Conservation (phyloP, 495 filamentous ascomycete genomes). For the Terfezia boudieri region DNA sequence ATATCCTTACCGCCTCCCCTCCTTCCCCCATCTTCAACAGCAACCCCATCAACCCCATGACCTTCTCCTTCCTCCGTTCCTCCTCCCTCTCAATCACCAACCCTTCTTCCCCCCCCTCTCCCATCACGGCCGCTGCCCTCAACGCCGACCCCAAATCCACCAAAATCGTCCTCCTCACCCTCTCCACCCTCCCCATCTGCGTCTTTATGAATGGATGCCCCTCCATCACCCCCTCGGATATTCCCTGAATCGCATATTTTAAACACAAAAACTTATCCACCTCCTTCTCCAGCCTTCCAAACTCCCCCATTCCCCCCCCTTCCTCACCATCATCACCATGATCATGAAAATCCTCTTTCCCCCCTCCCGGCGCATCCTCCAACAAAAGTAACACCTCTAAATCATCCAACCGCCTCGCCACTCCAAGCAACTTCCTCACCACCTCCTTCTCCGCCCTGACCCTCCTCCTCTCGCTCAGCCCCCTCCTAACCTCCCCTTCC, state of each 20-base stretch:
- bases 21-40: constrained; percentile 54
- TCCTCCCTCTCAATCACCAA: not conserved
- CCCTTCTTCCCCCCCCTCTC: constrained; percentile 19
- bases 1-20: not conserved
- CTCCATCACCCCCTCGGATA: constrained; percentile 25
- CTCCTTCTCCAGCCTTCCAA: constrained; percentile 22
- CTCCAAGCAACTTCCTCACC: constrained; percentile 45
- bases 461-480: constrained; percentile 32
- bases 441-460: constrained; percentile 30
- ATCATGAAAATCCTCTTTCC: constrained; percentile 15
- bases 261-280: constrained; percentile 20
- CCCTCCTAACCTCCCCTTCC: constrained; percentile 29
- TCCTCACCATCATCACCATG: constrained; percentile 8
- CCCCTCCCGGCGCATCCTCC: constrained; percentile 12
- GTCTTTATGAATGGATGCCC: constrained; percentile 42
- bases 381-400: constrained; percentile 53
- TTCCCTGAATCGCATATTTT: constrained; percentile 19
- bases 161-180: constrained; percentile 52
- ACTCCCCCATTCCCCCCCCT: constrained; percentile 16
- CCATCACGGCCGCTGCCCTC: constrained; percentile 35
- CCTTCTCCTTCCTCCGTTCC: constrained; percentile 29
- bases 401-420: constrained; percentile 45
- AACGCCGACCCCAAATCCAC: constrained; percentile 62
- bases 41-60: constrained; percentile 48
- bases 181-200: constrained; percentile 33